A percentile compares a stretch with the other conserved stretches of the same genome.
These are phyloP conservation scores for Monosporozyma aerobia DNA, from an alignment of 805 yeast species.

Conservation along the genomic window DNA sequence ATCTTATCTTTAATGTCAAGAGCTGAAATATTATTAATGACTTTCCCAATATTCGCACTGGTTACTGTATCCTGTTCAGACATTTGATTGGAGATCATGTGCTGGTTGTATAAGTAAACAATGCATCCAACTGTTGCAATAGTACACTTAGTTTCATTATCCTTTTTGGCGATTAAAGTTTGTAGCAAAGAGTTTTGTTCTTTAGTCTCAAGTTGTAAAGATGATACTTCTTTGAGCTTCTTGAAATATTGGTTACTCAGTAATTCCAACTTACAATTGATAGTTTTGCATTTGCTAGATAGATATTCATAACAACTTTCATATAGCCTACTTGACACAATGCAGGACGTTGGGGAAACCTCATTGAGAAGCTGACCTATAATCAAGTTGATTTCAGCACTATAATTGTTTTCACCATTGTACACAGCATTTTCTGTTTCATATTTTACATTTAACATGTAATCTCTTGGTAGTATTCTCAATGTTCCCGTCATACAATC, in stretches of 20 bases:
- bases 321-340: conserved; percentile 15
- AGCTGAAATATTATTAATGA: conserved; percentile 1
- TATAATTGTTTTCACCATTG: background rate
- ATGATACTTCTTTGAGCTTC: background rate
- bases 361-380: conserved; percentile 10
- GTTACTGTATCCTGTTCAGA: background rate
- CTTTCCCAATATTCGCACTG: background rate
- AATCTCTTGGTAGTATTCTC: conserved; percentile 12
- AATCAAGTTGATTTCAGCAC: conserved; percentile 11
- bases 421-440: background rate
- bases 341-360: conserved; percentile 12
- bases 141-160: conserved; percentile 4
- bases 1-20: conserved; percentile 10
- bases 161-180: conserved; percentile 1
- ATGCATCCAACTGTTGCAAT: conserved; percentile 9
- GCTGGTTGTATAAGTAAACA: background rate
- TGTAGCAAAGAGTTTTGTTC: background rate
- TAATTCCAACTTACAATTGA: conserved; percentile 8
- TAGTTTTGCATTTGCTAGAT: conserved; percentile 4
- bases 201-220: background rate
- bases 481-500: conserved; percentile 8
- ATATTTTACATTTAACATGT: conserved; percentile 1
- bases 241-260: conserved; percentile 8
- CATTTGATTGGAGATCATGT: background rate
- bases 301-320: conserved; percentile 7